A percentile compares a stretch with the other conserved stretches of the same genome.
Evolutionary conservation across 306 rosid genomes (phyloP).

Genomic region (Begonia loranthoides): DNA sequence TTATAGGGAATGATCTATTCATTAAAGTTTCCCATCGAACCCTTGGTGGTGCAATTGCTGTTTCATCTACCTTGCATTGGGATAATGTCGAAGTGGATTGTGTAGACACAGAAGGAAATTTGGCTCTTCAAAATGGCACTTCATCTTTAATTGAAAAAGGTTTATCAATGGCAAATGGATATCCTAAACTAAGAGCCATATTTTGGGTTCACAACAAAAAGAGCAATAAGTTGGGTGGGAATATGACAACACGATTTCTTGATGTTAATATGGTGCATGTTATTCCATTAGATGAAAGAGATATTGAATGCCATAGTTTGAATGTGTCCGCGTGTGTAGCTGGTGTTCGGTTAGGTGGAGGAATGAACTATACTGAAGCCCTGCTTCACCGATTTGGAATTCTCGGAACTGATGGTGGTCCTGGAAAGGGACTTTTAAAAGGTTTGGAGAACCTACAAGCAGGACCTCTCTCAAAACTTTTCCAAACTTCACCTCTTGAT

Average conservation of each 20-base stretch:
- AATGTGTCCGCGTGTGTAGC: conserved; percentile 75
- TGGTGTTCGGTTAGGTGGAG: conserved; percentile 87
- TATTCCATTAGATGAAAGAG: conserved; percentile 59
- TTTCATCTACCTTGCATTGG: conserved; percentile 71
- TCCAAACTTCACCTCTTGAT: conserved; percentile 39
- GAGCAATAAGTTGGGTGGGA: conserved; percentile 25
- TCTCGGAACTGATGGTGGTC: conserved; percentile 88
- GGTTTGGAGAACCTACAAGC: conserved; percentile 68
- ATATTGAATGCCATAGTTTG: conserved; percentile 63
- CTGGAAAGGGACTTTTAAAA: conserved; percentile 60
- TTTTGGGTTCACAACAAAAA: conserved; percentile 65
- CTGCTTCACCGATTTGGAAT: conserved; percentile 83
- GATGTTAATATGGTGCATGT: conserved; percentile 55
- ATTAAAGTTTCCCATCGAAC: conserved; percentile 70
- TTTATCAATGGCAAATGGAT: conserved; percentile 31
- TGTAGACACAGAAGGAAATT: conserved; percentile 58
- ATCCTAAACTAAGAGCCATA: conserved; percentile 66
- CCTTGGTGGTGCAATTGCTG: conserved; percentile 85
- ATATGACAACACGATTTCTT: conserved; percentile 48
- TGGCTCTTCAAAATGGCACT: conserved; percentile 28
- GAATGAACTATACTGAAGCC: conserved; percentile 91
- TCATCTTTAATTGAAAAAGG: conserved; percentile 33
- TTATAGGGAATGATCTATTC: conserved; percentile 57
- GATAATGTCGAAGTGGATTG: conserved; percentile 61
- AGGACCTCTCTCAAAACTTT: conserved; percentile 79